Evolutionary conservation across 495 filamentous ascomycete species (phyloP).

Genomic region (Hypoxylon trugodes): DNA sequence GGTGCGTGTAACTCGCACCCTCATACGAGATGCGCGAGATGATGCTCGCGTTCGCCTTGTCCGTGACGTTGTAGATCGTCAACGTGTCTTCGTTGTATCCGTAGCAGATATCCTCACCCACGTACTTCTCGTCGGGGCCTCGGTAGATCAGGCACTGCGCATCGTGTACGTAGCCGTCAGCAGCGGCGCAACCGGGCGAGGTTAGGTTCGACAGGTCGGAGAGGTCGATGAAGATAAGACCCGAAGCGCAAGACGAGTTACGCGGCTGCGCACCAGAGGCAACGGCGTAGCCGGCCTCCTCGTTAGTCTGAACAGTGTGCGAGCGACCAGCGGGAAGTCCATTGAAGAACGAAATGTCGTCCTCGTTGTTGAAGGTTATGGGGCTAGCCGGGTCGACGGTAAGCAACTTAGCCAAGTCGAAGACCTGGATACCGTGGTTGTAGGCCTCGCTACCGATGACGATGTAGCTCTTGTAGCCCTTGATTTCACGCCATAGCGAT

Average conservation of each 20-base stretch:
- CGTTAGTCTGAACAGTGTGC: slow-evolving; percentile 63
- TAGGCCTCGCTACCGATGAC: slow-evolving; percentile 60
- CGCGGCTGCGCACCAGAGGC: slow-evolving; percentile 60
- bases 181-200: slow-evolving; percentile 59
- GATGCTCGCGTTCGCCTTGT: slow-evolving; percentile 57
- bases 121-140: slow-evolving; percentile 62
- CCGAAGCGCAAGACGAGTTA: slow-evolving; percentile 54
- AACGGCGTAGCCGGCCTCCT: slow-evolving; percentile 60
- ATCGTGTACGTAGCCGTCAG: slow-evolving; percentile 69
- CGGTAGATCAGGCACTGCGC: slow-evolving; percentile 68
- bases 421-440: slow-evolving; percentile 61
- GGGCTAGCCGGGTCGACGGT: slow-evolving; percentile 40
- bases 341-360: slow-evolving; percentile 51
- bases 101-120: slow-evolving; percentile 67
- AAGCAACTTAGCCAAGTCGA: slow-evolving; percentile 58
- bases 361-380: slow-evolving; percentile 42
- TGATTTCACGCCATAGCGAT: slow-evolving; percentile 58
- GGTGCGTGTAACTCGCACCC: slow-evolving; percentile 67
- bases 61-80: slow-evolving; percentile 65
- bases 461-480: slow-evolving; percentile 52
- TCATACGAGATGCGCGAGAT: slow-evolving; percentile 66
- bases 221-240: slow-evolving; percentile 65
- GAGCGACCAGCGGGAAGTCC: slow-evolving; percentile 57
- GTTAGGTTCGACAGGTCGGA: slow-evolving; percentile 58
- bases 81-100: slow-evolving; percentile 63